phyloP scores from a whole-genome alignment of 2,329 filamentous ascomycete species.

The Cladophialophora chaetospira region DNA sequence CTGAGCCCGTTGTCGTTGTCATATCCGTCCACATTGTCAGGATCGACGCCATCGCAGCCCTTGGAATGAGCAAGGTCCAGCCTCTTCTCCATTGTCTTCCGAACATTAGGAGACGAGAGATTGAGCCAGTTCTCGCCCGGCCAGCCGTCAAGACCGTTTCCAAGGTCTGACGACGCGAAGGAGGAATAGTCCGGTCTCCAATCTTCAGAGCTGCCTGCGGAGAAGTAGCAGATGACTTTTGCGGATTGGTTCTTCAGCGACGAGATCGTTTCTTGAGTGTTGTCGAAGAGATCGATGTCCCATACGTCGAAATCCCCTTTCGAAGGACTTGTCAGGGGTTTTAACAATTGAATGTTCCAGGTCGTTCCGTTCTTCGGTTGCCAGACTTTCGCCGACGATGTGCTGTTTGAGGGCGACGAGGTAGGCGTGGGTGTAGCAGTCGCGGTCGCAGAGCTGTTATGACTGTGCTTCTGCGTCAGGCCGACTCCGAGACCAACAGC shows the following conservation, averaged over 20 bases:
- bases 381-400: too few relatives aligned
- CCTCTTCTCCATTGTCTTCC: constrained; percentile 63
- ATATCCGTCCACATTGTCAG: constrained; percentile 71
- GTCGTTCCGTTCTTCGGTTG: too few relatives aligned
- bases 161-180: constrained; percentile 60
- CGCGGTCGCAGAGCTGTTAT: too few relatives aligned
- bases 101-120: constrained; percentile 59
- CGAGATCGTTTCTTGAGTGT: constrained; percentile 49
- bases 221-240: constrained; percentile 75
- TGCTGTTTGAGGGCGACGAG: too few relatives aligned
- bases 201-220: constrained; percentile 68
- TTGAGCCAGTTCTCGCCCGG: constrained; percentile 68
- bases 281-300: constrained; percentile 64
- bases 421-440: too few relatives aligned
- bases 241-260: constrained; percentile 54
- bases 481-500: too few relatives aligned
- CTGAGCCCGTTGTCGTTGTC: constrained; percentile 64
- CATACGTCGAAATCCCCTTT: constrained; percentile 55
- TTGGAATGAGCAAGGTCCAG: constrained; percentile 62
- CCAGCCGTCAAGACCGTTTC: constrained; percentile 64
- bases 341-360: too few relatives aligned
- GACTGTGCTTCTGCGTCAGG: too few relatives aligned
- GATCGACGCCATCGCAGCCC: constrained; percentile 69
- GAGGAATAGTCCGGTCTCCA: constrained; percentile 60
- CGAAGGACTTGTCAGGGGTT: too few relatives aligned